Percentiles rank a stretch among this genome's conserved stretches.
Conservation (phyloP, 192 early-diverging fungal species). For the Gonapodya prolifera region DNA sequence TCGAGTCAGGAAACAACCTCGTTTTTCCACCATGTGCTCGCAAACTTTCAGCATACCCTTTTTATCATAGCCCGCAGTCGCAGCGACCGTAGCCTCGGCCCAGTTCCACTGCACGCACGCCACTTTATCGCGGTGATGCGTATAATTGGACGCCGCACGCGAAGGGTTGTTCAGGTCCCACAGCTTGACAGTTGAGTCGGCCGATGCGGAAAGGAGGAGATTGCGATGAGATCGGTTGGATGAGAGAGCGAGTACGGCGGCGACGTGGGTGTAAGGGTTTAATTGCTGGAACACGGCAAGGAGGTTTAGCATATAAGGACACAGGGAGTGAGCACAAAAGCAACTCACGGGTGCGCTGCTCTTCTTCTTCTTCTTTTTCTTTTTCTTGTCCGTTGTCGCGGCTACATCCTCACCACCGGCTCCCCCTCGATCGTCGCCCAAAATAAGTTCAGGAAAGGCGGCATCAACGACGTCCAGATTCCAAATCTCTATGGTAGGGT, state of each 20-base stretch:
- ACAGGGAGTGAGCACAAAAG: not conserved
- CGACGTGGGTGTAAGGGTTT: conserved; percentile 77
- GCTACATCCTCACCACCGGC: not conserved
- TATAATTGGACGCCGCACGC: conserved; percentile 56
- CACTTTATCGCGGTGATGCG: conserved; percentile 81
- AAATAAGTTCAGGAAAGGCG: conserved; percentile 80
- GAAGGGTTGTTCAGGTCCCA: conserved; percentile 76
- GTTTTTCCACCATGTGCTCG: not conserved
- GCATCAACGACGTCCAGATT: conserved; percentile 83
- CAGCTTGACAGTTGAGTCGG: conserved; percentile 93
- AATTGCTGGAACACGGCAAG: conserved; percentile 13
- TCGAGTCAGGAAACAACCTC: not conserved
- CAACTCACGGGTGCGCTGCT: conserved; percentile 16
- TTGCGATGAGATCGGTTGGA: conserved; percentile 72
- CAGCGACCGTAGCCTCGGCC: conserved; percentile 68
- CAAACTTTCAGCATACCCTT: conserved; percentile 3
- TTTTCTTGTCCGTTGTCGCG: conserved; percentile 34
- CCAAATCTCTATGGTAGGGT: conserved; percentile 97
- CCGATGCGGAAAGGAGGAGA: conserved; percentile 80
- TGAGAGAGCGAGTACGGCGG: conserved; percentile 87
- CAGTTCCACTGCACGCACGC: conserved; percentile 88
- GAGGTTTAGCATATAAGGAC: not conserved
- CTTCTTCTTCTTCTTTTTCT: conserved; percentile 33
- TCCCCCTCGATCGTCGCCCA: conserved; percentile 45
- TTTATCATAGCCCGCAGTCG: conserved; percentile 88